Base-by-base conservation (phyloP, 495 filamentous ascomycete species). In the Peziza echinospora region DNA sequence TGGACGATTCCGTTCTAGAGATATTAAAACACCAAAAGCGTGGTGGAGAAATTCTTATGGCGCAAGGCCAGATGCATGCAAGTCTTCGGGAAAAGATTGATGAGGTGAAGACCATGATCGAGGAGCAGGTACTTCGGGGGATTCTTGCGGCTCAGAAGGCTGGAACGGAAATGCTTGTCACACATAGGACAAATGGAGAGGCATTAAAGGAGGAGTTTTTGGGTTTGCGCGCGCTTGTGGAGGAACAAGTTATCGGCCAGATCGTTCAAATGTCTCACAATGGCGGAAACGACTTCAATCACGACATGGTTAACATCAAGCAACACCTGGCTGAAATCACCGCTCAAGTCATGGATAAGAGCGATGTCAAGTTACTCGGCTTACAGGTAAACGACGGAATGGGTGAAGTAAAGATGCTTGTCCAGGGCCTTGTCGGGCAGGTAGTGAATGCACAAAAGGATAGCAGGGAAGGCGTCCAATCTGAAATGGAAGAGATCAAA, bases 281-380 rank as follows among this genome's bases (percentile, higher is more conserved):
- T 17, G 30, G 13, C 19, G 30, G 30, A 11, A 17, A 17, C 3
- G 3, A 37, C 19, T 17, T 37, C 13, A 6, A 7, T 3, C 13
- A 37, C 19, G 30, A 37, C 6, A 11, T 37, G 13, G 30, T 17
- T 17, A 37, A 13, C 19, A 70, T 94, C 23, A 84, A 78, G 24
- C 73, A 80, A n/a, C 77, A 80, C 55, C 67, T 94, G 2, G 83
- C 93, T 46, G 71, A 82, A 39, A 66, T 70, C 1, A 55, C 53
- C 47, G 71, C 75, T 24, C 57, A 60, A 25, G 59, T 62, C 24
- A 62, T 62, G 22, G 59, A 61, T 9, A 65, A 67, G 17, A 62
- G 65, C 10, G 59, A 60, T 22, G 60, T 65, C 6, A 65, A 67
- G 19, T 11, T 17, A 37, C 30, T 37, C 3, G 41, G 2, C 5